These are phyloP conservation scores for Desmodesmus armatus DNA, from an alignment of 139 green algal genomes.

Conservation along the genomic window DNA sequence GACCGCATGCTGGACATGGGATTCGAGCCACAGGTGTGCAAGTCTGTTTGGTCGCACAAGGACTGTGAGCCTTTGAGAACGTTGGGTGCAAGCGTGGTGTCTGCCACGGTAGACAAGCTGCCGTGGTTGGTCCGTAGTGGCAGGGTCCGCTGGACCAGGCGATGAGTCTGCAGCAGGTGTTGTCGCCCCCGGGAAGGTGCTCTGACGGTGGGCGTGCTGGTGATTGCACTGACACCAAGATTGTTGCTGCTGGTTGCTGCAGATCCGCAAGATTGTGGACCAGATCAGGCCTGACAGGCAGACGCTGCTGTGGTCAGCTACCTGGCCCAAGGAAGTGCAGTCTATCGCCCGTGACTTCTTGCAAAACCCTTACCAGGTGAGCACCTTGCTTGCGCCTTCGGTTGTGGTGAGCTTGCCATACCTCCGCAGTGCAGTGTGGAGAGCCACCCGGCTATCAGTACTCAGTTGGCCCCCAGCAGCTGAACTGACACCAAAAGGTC, in stretches of 20 bases:
- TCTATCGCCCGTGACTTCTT: constrained; percentile 88
- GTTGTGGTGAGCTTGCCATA: neutral
- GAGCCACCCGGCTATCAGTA: no score
- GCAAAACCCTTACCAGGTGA: constrained; percentile 83
- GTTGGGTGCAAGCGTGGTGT: neutral
- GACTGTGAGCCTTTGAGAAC: neutral
- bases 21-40: constrained; percentile 93
- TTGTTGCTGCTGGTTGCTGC: neutral
- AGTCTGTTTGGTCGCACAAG: constrained; percentile 37
- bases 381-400: neutral
- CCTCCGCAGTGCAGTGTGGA: no score
- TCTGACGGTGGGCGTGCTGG: neutral
- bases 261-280: constrained; percentile 63
- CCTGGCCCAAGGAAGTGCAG: constrained; percentile 95
- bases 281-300: constrained; percentile 92
- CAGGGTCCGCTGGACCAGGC: neutral
- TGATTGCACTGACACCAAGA: neutral
- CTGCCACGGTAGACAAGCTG: neutral
- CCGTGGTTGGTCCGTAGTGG: neutral
- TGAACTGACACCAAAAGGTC: no score
- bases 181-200: neutral
- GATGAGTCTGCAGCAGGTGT: neutral
- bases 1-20: constrained; percentile 98
- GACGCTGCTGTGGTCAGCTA: constrained; percentile 96
- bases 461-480: no score